Conservation (phyloP, 2,329 filamentous ascomycete genomes). For the Beauveria bassiana region DNA sequence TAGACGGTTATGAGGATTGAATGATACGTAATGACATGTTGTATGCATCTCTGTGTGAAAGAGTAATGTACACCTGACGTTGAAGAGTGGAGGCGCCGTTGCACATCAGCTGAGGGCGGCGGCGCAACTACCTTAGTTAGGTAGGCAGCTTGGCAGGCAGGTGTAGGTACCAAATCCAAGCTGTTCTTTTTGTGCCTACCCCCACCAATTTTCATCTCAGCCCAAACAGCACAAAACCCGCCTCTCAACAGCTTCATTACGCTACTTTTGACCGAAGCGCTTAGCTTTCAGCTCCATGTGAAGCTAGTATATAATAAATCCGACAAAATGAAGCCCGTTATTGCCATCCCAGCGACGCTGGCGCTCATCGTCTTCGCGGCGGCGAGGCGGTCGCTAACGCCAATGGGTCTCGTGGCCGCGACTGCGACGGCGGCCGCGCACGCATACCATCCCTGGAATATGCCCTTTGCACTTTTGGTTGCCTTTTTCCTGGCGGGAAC, state of each 20-base stretch:
- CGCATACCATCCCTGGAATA: constrained; percentile 84
- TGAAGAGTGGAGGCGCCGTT: neutral
- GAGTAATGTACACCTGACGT: neutral
- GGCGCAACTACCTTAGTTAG: neutral
- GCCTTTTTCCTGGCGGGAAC: constrained; percentile 86
- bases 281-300: neutral
- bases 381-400: constrained; percentile 70
- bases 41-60: neutral
- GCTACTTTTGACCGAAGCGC: neutral
- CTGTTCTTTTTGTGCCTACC: neutral
- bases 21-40: neutral
- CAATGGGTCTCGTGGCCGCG: constrained; percentile 64
- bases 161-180: neutral
- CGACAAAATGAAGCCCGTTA: constrained; percentile 45
- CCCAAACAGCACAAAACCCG: neutral
- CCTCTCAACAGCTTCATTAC: neutral
- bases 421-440: constrained; percentile 68
- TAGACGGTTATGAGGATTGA: neutral
- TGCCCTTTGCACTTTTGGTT: constrained; percentile 77
- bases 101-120: neutral
- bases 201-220: neutral
- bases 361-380: constrained; percentile 60
- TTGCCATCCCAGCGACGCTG: constrained; percentile 50
- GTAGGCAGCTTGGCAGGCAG: no score
- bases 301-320: neutral